phyloP scores from a whole-genome alignment of 495 filamentous ascomycete species.

The Neurospora pannonica region DNA sequence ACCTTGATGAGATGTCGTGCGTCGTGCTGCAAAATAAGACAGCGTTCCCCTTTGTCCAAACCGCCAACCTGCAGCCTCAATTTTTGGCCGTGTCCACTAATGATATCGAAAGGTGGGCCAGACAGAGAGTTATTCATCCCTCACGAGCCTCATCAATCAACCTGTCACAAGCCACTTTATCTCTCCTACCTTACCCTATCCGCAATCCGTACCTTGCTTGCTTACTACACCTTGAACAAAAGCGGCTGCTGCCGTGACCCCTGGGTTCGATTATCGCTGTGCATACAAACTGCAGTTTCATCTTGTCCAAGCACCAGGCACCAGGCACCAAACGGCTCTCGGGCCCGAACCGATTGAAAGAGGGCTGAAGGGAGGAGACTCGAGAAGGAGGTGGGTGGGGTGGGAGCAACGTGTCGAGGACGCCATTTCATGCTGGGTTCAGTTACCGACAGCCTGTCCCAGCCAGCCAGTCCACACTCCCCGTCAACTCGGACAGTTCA shows the following conservation, averaged over 20 bases:
- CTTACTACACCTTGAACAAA: not conserved
- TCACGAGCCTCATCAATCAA: not conserved
- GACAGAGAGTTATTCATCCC: not conserved
- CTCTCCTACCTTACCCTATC: not conserved
- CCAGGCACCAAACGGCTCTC: not conserved
- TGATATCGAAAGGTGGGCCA: not conserved
- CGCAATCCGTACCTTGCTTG: not conserved
- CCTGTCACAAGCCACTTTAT: not conserved
- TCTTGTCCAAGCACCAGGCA: not conserved
- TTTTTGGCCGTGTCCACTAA: not conserved
- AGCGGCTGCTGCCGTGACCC: not conserved
- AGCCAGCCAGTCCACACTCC: not conserved
- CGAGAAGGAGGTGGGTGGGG: not conserved
- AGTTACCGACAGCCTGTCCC: not conserved
- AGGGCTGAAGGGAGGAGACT: not conserved
- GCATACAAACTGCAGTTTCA: not conserved
- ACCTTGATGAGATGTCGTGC: not conserved
- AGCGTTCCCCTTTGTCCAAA: not conserved
- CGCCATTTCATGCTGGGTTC: not conserved
- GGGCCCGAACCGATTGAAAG: not conserved
- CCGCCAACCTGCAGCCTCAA: not conserved
- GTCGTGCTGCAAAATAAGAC: not conserved
- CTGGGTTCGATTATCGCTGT: not conserved
- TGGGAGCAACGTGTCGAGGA: not conserved
- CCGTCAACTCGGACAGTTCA: not conserved